Evolutionary conservation across 1,284 basidiomycete genomes (phyloP).

Genomic region (Ganoderma meredithae): DNA sequence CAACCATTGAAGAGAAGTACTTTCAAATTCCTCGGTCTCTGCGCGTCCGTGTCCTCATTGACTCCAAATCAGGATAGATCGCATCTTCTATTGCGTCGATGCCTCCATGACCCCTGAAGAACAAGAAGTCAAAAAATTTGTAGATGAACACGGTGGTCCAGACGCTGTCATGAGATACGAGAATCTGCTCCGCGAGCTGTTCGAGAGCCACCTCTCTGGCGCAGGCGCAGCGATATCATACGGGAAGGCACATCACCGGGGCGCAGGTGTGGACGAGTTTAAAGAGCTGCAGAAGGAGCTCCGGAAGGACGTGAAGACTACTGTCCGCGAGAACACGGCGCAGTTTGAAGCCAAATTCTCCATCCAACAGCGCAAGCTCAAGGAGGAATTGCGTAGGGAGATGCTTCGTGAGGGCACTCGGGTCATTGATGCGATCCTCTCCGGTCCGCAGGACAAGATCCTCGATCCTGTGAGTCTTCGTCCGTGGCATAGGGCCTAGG

Average conservation of each 20-base stretch:
- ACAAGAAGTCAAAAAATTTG: slow-evolving; percentile 38
- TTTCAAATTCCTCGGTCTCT: not conserved
- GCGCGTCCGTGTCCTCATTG: slow-evolving; percentile 26
- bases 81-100: not conserved
- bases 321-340: slow-evolving; percentile 32
- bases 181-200: slow-evolving; percentile 32
- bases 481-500: not conserved
- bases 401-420: slow-evolving; percentile 29
- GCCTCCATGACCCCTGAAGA: slow-evolving; percentile 6
- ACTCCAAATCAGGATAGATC: slow-evolving; percentile 27
- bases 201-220: slow-evolving; percentile 6
- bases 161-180: slow-evolving; percentile 2
- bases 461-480: slow-evolving; percentile 27
- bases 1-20: slow-evolving; percentile 35
- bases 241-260: not conserved
- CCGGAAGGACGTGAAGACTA: slow-evolving; percentile 22
- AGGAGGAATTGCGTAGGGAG: slow-evolving; percentile 24
- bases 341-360: slow-evolving; percentile 37
- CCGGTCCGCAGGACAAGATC: slow-evolving; percentile 36
- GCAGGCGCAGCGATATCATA: not conserved
- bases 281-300: slow-evolving; percentile 27
- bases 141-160: slow-evolving; percentile 32
- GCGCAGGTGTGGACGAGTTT: slow-evolving; percentile 2
- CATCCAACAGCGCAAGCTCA: slow-evolving; percentile 34
- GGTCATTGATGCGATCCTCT: slow-evolving; percentile 25